Percentiles rank a stretch among this genome's conserved stretches.
These are phyloP conservation scores for Stellera chamaejasme DNA, from an alignment of 345 rosid genomes.

Conservation along the genomic window DNA sequence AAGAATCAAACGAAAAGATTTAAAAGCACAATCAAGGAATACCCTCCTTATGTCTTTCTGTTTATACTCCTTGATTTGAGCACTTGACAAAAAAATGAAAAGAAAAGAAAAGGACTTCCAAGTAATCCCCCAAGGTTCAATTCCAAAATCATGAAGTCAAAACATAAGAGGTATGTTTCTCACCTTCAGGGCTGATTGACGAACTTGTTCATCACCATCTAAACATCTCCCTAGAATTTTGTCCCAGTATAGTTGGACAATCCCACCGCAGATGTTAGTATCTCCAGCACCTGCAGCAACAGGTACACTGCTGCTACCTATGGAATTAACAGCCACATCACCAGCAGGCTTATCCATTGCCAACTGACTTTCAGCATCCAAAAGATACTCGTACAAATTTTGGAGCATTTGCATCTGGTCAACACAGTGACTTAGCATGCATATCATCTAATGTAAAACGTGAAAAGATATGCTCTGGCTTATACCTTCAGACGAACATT, in stretches of 20 bases:
- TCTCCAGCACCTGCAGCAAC: slow-evolving; percentile 99
- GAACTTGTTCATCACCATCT: slow-evolving; percentile 79
- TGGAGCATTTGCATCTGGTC: slow-evolving; percentile 90
- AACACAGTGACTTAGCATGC: slow-evolving; percentile 22
- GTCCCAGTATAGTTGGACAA: slow-evolving; percentile 94
- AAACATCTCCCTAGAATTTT: slow-evolving; percentile 78
- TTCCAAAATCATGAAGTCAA: slow-evolving; percentile 3
- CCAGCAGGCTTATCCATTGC: slow-evolving; percentile 48
- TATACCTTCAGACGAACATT: slow-evolving; percentile 81
- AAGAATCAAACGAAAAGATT: too few relatives aligned
- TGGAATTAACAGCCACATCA: slow-evolving; percentile 27
- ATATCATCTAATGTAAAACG: not conserved
- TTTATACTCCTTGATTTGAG: not conserved
- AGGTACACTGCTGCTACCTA: slow-evolving; percentile 56
- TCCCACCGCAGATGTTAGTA: slow-evolving; percentile 98
- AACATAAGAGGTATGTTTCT: slow-evolving; percentile 5
- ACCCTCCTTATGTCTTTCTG: not conserved
- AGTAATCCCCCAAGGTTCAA: not conserved
- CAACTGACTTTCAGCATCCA: slow-evolving; percentile 94
- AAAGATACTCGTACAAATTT: slow-evolving; percentile 90
- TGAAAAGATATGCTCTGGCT: slow-evolving; percentile 3
- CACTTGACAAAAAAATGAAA: too few relatives aligned
- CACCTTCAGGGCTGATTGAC: slow-evolving; percentile 90
- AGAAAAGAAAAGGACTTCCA: too few relatives aligned
- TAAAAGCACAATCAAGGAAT: too few relatives aligned